Percentiles rank a stretch among this genome's conserved stretches.
These are phyloP conservation scores for Termitomyces sp. DNA, from an alignment of 768 basidiomycete species.

Conservation along the genomic window DNA sequence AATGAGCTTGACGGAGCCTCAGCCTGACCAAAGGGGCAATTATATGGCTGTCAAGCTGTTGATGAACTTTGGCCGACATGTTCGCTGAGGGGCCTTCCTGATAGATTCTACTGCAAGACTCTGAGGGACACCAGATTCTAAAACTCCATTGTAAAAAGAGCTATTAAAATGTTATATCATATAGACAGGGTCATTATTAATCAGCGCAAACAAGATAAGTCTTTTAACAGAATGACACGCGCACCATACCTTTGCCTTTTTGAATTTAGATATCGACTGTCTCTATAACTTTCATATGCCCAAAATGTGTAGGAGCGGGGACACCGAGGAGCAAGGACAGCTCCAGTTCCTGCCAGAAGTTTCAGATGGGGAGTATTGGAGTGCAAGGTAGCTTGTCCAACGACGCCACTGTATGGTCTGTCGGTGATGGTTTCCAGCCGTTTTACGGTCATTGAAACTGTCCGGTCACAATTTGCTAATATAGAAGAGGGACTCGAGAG, in stretches of 20 bases:
- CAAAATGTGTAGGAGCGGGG: background rate
- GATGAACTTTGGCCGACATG: background rate
- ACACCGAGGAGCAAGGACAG: conserved; percentile 6
- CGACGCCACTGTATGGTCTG: background rate
- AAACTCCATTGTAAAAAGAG: too few species aligned
- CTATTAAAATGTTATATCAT: too few species aligned
- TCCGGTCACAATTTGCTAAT: background rate
- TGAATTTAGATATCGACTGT: background rate
- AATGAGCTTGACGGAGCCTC: background rate
- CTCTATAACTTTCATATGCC: background rate
- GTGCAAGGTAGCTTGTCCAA: background rate
- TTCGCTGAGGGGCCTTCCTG: background rate
- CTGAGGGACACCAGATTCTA: background rate
- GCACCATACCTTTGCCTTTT: background rate
- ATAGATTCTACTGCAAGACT: background rate
- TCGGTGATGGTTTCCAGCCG: conserved; percentile 1
- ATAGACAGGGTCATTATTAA: background rate
- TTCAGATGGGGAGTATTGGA: background rate
- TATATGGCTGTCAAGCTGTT: background rate
- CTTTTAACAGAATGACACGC: background rate
- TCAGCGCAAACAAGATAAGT: background rate
- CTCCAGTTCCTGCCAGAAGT: background rate
- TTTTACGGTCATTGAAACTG: background rate
- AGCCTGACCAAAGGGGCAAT: background rate
- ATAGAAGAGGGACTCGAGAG: background rate